Conservation (phyloP, 2,329 filamentous ascomycete species). For the Paracorniculantispora psalliotae region DNA sequence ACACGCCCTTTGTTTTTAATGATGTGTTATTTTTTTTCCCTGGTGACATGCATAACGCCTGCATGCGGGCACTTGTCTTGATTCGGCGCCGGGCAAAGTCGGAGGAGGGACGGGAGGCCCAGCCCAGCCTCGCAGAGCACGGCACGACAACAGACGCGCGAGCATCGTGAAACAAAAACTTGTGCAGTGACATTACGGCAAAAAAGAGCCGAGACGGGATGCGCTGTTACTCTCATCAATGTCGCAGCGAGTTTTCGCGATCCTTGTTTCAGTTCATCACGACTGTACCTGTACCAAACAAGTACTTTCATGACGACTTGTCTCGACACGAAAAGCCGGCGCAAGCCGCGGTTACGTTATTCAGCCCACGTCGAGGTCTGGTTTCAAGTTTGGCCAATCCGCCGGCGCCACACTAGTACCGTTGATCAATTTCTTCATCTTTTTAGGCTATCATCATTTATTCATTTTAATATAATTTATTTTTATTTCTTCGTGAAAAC, state of each 20-base stretch:
- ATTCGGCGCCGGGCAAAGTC: not conserved
- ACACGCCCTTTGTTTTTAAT: not conserved
- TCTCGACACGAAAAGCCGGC: not conserved
- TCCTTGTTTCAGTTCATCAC: not conserved
- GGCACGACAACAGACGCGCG: not conserved
- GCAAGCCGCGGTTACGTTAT: constrained; percentile 1
- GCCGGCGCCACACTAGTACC: not conserved
- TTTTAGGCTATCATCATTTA: not conserved
- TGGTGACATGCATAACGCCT: not conserved
- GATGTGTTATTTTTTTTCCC: not conserved
- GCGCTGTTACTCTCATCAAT: not conserved
- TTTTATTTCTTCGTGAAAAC: not conserved
- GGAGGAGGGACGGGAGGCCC: not conserved
- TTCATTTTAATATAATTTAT: not conserved
- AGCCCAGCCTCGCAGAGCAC: not conserved
- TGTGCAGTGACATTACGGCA: not conserved
- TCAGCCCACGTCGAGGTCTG: not conserved
- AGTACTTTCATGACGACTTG: no score
- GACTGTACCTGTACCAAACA: not conserved
- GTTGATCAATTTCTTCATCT: not conserved
- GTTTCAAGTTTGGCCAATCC: not conserved
- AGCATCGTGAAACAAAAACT: not conserved
- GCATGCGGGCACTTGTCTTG: not conserved
- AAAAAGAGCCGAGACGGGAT: not conserved
- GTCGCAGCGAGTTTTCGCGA: not conserved